A percentile compares a stretch with the other conserved stretches of the same genome.
Conservation (phyloP, 495 filamentous ascomycete species). For the Daldinia vernicosa region DNA sequence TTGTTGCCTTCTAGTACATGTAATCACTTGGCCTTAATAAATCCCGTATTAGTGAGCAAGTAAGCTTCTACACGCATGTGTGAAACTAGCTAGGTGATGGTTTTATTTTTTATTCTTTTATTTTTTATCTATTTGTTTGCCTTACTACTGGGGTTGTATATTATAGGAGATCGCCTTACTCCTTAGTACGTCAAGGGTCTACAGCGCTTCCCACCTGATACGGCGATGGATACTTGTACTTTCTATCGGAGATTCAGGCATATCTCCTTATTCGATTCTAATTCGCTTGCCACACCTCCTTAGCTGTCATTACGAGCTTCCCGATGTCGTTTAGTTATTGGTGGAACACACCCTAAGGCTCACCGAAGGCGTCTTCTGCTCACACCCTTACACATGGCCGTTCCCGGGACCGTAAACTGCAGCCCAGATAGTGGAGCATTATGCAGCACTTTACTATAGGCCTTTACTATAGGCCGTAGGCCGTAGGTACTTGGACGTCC, state of each 20-base stretch:
- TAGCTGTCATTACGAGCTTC: constrained; percentile 20
- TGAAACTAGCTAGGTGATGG: not conserved
- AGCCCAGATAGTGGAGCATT: constrained; percentile 42
- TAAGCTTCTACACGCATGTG: constrained; percentile 7
- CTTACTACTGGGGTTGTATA: constrained; percentile 14
- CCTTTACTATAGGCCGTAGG: not conserved
- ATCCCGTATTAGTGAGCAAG: constrained; percentile 5
- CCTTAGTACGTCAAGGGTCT: constrained; percentile 5
- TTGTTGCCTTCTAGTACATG: not conserved
- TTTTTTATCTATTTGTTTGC: not conserved
- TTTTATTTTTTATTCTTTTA: not conserved
- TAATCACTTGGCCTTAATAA: constrained; percentile 5
- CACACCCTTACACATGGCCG: constrained; percentile 37
- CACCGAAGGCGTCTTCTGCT: constrained; percentile 40
- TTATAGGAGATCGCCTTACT: constrained; percentile 8
- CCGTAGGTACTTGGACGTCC: constrained; percentile 22
- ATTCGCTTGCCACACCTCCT: constrained; percentile 28
- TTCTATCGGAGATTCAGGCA: constrained; percentile 16
- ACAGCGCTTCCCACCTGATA: constrained; percentile 9
- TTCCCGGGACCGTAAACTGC: constrained; percentile 37
- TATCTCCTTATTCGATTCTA: constrained; percentile 3
- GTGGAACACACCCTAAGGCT: constrained; percentile 35
- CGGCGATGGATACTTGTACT: constrained; percentile 12
- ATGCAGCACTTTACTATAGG: constrained; percentile 28
- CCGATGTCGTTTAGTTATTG: constrained; percentile 28